phyloP scores from a whole-genome alignment of 306 rosid species.

The Morella rubra region DNA sequence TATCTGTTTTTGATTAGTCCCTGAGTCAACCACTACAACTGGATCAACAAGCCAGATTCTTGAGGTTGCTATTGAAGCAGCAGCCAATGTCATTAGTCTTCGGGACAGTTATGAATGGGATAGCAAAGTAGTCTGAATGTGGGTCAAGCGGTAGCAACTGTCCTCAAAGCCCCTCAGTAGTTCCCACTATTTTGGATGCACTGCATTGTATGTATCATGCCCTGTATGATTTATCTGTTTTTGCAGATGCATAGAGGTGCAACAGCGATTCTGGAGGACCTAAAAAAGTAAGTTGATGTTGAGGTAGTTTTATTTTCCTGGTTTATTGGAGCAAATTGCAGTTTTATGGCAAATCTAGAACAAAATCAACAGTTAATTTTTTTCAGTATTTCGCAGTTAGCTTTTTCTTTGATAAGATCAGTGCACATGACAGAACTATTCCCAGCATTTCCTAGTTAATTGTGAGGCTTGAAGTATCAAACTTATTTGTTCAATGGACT shows the following conservation, averaged over 20 bases:
- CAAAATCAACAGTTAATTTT: neutral
- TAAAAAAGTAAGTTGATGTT: slow-evolving; percentile 54
- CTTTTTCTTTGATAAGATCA: neutral
- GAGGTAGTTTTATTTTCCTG: slow-evolving; percentile 14
- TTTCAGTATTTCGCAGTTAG: too few relatives aligned
- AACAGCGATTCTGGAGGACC: slow-evolving; percentile 74
- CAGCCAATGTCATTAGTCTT: slow-evolving; percentile 68
- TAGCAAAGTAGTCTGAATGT: slow-evolving; percentile 87
- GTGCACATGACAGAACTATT: neutral
- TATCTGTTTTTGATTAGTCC: slow-evolving; percentile 48
- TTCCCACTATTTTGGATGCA: slow-evolving; percentile 17
- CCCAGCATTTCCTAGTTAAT: neutral
- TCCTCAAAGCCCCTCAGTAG: slow-evolving; percentile 17
- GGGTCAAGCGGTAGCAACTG: slow-evolving; percentile 80
- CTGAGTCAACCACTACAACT: slow-evolving; percentile 60
- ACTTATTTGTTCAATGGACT: neutral
- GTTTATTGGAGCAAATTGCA: neutral
- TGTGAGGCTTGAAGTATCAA: neutral
- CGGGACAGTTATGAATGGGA: slow-evolving; percentile 86
- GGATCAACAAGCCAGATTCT: slow-evolving; percentile 64
- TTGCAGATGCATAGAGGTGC: slow-evolving; percentile 91
- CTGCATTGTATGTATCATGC: slow-evolving; percentile 11
- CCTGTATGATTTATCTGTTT: slow-evolving; percentile 28
- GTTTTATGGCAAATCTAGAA: neutral
- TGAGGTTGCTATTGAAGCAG: slow-evolving; percentile 78